Evolutionary conservation across 495 filamentous ascomycete species (phyloP).

Genomic region (Astrothelium subdiscretum): DNA sequence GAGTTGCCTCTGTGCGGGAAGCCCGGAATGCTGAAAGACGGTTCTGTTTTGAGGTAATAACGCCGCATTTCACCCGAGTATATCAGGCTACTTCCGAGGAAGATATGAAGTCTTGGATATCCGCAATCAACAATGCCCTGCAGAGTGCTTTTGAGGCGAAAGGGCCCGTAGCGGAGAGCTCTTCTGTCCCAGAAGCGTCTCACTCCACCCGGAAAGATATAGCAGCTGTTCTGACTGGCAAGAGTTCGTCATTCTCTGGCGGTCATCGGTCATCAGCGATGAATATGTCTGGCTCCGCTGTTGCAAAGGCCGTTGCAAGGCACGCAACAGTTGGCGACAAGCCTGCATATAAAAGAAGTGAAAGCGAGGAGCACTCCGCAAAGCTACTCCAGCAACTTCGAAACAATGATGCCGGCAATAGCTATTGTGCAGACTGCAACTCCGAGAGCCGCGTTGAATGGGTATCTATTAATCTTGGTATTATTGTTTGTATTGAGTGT

Average conservation of each 20-base stretch:
- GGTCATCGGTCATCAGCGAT: slow-evolving; percentile 42
- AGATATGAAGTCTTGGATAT: slow-evolving; percentile 95
- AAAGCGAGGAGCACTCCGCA: slow-evolving; percentile 57
- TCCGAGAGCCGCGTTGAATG: slow-evolving; percentile 89
- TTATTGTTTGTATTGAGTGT: slow-evolving; percentile 96
- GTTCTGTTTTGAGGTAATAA: slow-evolving; percentile 98
- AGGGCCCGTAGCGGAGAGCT: slow-evolving; percentile 37
- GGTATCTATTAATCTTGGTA: slow-evolving; percentile 96
- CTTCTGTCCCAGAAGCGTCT: slow-evolving; percentile 29
- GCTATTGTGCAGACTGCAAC: slow-evolving; percentile 89
- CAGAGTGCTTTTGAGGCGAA: slow-evolving; percentile 89
- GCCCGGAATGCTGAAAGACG: slow-evolving; percentile 86
- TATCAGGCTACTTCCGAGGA: slow-evolving; percentile 97
- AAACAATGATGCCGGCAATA: slow-evolving; percentile 85
- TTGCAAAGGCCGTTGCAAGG: slow-evolving; percentile 51
- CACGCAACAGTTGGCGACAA: slow-evolving; percentile 85
- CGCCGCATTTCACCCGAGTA: slow-evolving; percentile 88
- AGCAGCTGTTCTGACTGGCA: slow-evolving; percentile 86
- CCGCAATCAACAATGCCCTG: slow-evolving; percentile 90
- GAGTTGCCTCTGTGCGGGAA: slow-evolving; percentile 92
- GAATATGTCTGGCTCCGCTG: slow-evolving; percentile 33
- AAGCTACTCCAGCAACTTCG: slow-evolving; percentile 78
- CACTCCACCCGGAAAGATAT: slow-evolving; percentile 62
- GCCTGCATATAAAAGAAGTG: slow-evolving; percentile 62
- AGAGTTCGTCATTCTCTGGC: slow-evolving; percentile 63